phyloP scores from a whole-genome alignment of 2,329 filamentous ascomycete genomes.

The Cordyceps javanica region DNA sequence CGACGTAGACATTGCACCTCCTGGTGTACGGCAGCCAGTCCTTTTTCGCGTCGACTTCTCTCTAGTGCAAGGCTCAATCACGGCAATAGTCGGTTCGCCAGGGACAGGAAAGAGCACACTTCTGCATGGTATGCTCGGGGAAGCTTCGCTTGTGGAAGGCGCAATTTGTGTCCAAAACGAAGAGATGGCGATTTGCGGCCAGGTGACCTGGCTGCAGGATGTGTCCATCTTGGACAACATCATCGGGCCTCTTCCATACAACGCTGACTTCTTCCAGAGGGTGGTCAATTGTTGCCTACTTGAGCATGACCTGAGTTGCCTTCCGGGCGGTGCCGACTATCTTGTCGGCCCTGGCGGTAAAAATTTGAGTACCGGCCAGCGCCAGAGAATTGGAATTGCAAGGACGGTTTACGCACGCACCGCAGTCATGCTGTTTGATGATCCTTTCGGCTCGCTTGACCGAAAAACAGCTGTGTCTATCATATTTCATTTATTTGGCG shows the following conservation, averaged over 20 bases:
- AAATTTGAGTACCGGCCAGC: slow-evolving; percentile 3
- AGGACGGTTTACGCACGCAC: slow-evolving; percentile 6
- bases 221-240: slow-evolving; percentile 7
- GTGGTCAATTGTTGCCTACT: background rate
- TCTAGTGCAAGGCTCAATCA: background rate
- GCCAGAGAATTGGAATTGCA: slow-evolving; percentile 3
- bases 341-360: background rate
- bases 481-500: slow-evolving; percentile 5
- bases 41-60: slow-evolving; percentile 9
- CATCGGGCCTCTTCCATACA: slow-evolving; percentile 2
- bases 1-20: slow-evolving; percentile 5
- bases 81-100: background rate
- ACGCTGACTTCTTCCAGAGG: slow-evolving; percentile 2
- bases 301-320: background rate
- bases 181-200: slow-evolving; percentile 6
- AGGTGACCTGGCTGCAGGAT: slow-evolving; percentile 3
- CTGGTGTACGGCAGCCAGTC: background rate
- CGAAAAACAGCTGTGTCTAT: slow-evolving; percentile 7
- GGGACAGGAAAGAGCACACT: slow-evolving; percentile 6
- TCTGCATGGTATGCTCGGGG: slow-evolving; percentile 4
- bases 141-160: slow-evolving; percentile 4
- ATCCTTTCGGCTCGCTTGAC: slow-evolving; percentile 3
- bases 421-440: slow-evolving; percentile 8
- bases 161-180: background rate
- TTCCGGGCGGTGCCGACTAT: background rate